A percentile compares a stretch with the other conserved stretches of the same genome.
These are phyloP conservation scores for Castanopsis chinensis DNA, from an alignment of 306 rosid species.

Conservation along the genomic window DNA sequence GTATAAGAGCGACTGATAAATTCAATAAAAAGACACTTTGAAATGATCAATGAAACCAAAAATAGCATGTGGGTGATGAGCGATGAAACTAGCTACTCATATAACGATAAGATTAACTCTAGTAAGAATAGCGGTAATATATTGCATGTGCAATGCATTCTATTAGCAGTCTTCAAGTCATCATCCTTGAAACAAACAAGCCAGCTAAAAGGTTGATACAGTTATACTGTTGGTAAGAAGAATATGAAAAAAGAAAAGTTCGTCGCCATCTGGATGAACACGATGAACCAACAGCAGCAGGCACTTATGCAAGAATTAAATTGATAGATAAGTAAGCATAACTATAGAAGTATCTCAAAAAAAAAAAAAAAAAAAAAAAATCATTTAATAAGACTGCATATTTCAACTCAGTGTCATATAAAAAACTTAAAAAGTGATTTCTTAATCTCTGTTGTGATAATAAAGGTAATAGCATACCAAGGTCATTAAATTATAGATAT, in stretches of 20 bases:
- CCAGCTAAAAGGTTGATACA: slow-evolving; percentile 15
- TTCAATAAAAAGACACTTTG: slow-evolving; percentile 23
- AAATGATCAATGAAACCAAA: slow-evolving; percentile 28
- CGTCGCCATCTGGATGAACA: too few relatives aligned
- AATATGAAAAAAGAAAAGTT: background rate
- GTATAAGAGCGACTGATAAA: too few relatives aligned
- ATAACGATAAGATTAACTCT: slow-evolving; percentile 38
- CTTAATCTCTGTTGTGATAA: background rate
- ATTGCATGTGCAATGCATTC: slow-evolving; percentile 18
- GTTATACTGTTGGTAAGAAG: background rate
- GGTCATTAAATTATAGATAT: background rate
- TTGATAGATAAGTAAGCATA: background rate
- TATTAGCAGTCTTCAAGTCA: background rate
- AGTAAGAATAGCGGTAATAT: slow-evolving; percentile 25
- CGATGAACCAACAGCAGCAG: too few relatives aligned
- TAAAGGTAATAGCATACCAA: background rate
- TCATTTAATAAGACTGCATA: background rate
- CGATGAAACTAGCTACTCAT: slow-evolving; percentile 33
- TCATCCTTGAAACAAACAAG: slow-evolving; percentile 1
- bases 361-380: too few relatives aligned
- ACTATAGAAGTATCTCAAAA: background rate
- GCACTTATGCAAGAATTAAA: too few relatives aligned
- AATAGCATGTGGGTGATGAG: slow-evolving; percentile 36
- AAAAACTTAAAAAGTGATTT: background rate
- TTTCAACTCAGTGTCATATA: background rate